phyloP scores from a whole-genome alignment of 2,329 filamentous ascomycete genomes.

The Emydomyces testavorans region DNA sequence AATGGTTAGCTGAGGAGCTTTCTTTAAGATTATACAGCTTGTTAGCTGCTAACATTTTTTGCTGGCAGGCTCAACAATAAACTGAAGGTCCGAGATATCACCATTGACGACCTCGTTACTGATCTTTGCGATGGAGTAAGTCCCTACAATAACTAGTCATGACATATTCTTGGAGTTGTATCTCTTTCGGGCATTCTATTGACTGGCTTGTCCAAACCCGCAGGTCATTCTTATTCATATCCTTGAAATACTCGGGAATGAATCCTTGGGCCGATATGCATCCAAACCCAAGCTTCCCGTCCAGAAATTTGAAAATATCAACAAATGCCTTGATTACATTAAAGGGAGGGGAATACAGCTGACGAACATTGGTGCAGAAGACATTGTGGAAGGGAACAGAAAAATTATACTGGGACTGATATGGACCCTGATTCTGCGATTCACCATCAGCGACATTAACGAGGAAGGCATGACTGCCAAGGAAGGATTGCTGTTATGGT shows the following conservation, averaged over 20 bases:
- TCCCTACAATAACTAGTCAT: constrained; percentile 24
- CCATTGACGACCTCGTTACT: constrained; percentile 73
- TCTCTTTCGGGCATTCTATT: neutral
- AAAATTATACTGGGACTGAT: constrained; percentile 97
- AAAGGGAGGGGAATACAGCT: constrained; percentile 84
- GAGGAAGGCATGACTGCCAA: constrained; percentile 96
- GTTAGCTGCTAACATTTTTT: neutral
- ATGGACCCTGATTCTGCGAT: constrained; percentile 94
- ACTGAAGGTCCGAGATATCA: constrained; percentile 62
- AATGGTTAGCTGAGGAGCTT: constrained; percentile 54
- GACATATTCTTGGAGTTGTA: constrained; percentile 1
- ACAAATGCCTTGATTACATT: constrained; percentile 87
- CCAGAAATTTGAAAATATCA: constrained; percentile 96
- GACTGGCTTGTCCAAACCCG: neutral
- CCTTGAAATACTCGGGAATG: constrained; percentile 86
- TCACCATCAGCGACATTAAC: constrained; percentile 98
- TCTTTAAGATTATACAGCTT: neutral
- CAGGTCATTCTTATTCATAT: constrained; percentile 95
- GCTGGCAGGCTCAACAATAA: constrained; percentile 81
- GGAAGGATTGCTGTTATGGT: constrained; percentile 90
- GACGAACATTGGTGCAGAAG: constrained; percentile 96
- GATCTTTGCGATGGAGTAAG: constrained; percentile 90
- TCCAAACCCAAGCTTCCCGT: constrained; percentile 92
- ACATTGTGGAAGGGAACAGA: constrained; percentile 93
- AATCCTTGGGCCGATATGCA: constrained; percentile 92